phyloP scores from a whole-genome alignment of 2,329 filamentous ascomycete genomes.

The Colletotrichum godetiae region DNA sequence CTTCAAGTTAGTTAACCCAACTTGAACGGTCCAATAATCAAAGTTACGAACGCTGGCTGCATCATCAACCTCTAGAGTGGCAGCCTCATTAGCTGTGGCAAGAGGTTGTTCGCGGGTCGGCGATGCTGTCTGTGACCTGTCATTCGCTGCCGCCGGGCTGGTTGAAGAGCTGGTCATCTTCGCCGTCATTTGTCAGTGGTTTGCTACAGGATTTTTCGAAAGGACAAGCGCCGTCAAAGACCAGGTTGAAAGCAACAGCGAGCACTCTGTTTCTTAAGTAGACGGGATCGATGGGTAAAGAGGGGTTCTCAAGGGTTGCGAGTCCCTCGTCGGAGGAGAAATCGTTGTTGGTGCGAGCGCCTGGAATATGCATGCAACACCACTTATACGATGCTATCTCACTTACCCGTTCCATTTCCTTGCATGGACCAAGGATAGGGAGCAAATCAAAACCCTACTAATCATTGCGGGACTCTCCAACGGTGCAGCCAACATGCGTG shows the following conservation, averaged over 20 bases:
- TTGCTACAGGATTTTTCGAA: neutral
- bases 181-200: neutral
- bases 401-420: neutral
- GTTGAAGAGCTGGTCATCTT: neutral
- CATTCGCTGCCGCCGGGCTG: neutral
- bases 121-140: neutral
- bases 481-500: neutral
- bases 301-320: neutral
- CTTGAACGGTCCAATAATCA: neutral
- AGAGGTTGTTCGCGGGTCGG: neutral
- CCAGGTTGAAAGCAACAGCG: neutral
- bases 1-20: neutral
- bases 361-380: neutral
- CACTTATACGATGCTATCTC: neutral
- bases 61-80: neutral
- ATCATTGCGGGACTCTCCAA: neutral
- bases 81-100: too few species aligned
- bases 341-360: neutral
- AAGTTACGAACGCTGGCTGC: neutral
- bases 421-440: neutral
- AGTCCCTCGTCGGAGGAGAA: neutral
- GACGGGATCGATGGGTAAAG: neutral
- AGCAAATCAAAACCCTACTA: neutral
- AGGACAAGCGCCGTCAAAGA: neutral
- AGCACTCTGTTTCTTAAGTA: neutral